Conservation (phyloP, 1,139 yeast genomes). For the Scheffersomyces titani region DNA sequence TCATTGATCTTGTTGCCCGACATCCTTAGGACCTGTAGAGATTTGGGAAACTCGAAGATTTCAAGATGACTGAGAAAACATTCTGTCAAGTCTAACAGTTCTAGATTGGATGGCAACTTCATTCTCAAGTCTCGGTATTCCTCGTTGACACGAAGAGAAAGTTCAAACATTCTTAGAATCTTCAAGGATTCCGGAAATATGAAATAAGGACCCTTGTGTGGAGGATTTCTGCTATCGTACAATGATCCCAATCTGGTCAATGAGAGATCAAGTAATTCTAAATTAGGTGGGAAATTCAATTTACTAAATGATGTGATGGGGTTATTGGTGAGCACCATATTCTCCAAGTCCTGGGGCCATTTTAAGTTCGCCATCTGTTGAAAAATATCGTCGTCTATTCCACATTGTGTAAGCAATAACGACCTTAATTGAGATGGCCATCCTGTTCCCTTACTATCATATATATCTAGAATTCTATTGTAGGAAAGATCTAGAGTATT, state of each 20-base stretch:
- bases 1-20: constrained; percentile 21
- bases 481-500: constrained; percentile 31
- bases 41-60: constrained; percentile 27
- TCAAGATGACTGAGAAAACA: constrained; percentile 21
- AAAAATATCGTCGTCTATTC: constrained; percentile 20
- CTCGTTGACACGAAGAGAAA: constrained; percentile 10
- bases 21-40: constrained; percentile 22
- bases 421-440: constrained; percentile 32
- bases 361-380: constrained; percentile 13
- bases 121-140: constrained; percentile 8
- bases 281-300: constrained; percentile 25
- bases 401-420: constrained; percentile 26
- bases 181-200: constrained; percentile 6
- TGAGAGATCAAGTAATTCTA: constrained; percentile 23
- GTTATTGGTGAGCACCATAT: constrained; percentile 28
- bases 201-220: background rate
- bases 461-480: constrained; percentile 17
- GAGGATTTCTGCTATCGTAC: constrained; percentile 5
- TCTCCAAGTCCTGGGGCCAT: constrained; percentile 28
- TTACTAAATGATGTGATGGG: constrained; percentile 19
- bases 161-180: constrained; percentile 15
- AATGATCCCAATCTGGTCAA: constrained; percentile 9
- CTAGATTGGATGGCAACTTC: constrained; percentile 18
- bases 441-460: constrained; percentile 15
- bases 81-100: constrained; percentile 20